A percentile compares a stretch with the other conserved stretches of the same genome.
Conservation (phyloP, 345 rosid genomes). For the Populus tremula region DNA sequence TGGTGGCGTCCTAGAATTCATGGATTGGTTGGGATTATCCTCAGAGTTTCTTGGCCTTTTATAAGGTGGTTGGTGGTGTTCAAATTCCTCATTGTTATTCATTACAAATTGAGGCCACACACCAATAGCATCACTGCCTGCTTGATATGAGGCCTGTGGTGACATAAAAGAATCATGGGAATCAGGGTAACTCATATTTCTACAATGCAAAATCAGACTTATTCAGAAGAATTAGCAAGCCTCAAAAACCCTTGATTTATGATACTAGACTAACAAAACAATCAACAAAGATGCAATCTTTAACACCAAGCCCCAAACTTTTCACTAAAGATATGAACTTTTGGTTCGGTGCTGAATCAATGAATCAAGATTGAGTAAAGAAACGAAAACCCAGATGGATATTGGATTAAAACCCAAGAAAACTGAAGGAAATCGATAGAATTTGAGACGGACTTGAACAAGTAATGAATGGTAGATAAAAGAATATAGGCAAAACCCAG, state of each 20-base stretch:
- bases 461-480: constrained; percentile 6
- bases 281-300: neutral
- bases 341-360: neutral
- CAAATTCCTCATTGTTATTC: constrained; percentile 44
- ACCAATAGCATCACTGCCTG: constrained; percentile 48
- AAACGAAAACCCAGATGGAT: constrained; percentile 6
- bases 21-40: constrained; percentile 38
- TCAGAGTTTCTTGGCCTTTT: constrained; percentile 65
- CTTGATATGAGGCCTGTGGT: constrained; percentile 28
- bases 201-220: neutral
- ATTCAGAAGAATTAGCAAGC: neutral
- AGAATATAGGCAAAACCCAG: neutral
- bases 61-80: constrained; percentile 45
- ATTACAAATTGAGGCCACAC: constrained; percentile 56
- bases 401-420: neutral
- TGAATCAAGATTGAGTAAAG: neutral
- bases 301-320: neutral
- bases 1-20: constrained; percentile 24
- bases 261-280: neutral
- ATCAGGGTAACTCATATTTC: constrained; percentile 55
- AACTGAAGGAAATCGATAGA: neutral
- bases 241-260: neutral
- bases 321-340: neutral
- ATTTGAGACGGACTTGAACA: constrained; percentile 15
- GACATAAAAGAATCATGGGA: constrained; percentile 41